These are phyloP conservation scores for Saururus chinensis DNA, from an alignment of 164 flowering plant genomes.

Conservation along the genomic window DNA sequence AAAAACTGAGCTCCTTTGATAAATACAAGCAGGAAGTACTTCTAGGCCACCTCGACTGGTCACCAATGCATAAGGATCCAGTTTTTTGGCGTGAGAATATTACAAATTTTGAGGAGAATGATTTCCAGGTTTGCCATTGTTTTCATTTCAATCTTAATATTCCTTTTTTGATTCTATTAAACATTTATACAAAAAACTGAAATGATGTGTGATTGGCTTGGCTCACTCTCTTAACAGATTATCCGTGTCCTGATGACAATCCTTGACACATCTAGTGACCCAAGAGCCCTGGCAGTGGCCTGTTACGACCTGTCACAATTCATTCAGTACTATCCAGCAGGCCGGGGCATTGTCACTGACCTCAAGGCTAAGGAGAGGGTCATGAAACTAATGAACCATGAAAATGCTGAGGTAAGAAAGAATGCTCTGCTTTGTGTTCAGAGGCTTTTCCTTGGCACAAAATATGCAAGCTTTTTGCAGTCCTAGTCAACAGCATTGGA, in stretches of 20 bases:
- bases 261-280: slow-evolving; percentile 77
- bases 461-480: slow-evolving; percentile 96
- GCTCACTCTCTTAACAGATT: slow-evolving; percentile 33
- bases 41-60: slow-evolving; percentile 95
- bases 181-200: too few species aligned
- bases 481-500: slow-evolving; percentile 15
- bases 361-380: slow-evolving; percentile 90
- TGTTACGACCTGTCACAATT: slow-evolving; percentile 95
- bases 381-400: slow-evolving; percentile 91
- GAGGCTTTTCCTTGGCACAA: slow-evolving; percentile 93
- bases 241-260: slow-evolving; percentile 86
- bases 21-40: slow-evolving; percentile 97
- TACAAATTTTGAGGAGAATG: slow-evolving; percentile 79
- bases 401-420: slow-evolving; percentile 83
- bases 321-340: slow-evolving; percentile 80
- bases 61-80: slow-evolving; percentile 93
- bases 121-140: slow-evolving; percentile 73
- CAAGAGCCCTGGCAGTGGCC: slow-evolving; percentile 81
- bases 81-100: slow-evolving; percentile 89
- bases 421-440: slow-evolving; percentile 83
- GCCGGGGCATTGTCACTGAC: slow-evolving; percentile 67
- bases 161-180: too few species aligned
- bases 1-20: slow-evolving; percentile 81
- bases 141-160: background rate
- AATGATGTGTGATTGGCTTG: too few species aligned